These are phyloP conservation scores for Oryza glumipatula DNA, from an alignment of 176 grass and related monocot genomes.

Conservation along the genomic window DNA sequence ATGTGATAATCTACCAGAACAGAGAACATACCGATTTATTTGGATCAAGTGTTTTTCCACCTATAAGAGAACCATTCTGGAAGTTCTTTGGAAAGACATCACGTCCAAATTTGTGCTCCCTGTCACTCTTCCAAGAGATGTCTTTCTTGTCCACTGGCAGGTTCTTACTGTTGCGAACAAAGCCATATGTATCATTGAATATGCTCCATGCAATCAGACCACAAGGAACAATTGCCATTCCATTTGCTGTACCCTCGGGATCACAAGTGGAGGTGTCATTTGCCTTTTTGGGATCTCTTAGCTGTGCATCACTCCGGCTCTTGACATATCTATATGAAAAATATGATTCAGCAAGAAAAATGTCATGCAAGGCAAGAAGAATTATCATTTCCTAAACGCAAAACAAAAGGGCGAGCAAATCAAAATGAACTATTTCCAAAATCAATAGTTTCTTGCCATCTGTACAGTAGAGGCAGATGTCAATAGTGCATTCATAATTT, in stretches of 20 bases:
- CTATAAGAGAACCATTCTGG: constrained; percentile 68
- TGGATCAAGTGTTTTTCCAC: constrained; percentile 62
- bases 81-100: constrained; percentile 86
- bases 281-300: constrained; percentile 55
- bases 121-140: constrained; percentile 96
- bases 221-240: constrained; percentile 73
- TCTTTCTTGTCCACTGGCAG: constrained; percentile 65
- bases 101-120: constrained; percentile 92
- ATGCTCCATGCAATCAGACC: constrained; percentile 96
- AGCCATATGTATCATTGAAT: constrained; percentile 90
- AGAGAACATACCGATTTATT: constrained; percentile 51
- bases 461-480: not conserved
- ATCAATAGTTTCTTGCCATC: not conserved
- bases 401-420: not conserved
- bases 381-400: constrained; percentile 10
- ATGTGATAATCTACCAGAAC: constrained; percentile 3
- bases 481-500: not conserved
- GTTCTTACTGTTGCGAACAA: constrained; percentile 38
- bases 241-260: constrained; percentile 55
- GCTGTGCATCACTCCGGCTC: constrained; percentile 80
- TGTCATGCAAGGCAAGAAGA: constrained; percentile 8
- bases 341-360: constrained; percentile 20
- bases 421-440: constrained; percentile 21
- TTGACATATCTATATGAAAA: constrained; percentile 79
- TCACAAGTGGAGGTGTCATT: constrained; percentile 58